Conservation (phyloP, 2,329 filamentous ascomycete genomes). For the Magnaporthiopsis poae region DNA sequence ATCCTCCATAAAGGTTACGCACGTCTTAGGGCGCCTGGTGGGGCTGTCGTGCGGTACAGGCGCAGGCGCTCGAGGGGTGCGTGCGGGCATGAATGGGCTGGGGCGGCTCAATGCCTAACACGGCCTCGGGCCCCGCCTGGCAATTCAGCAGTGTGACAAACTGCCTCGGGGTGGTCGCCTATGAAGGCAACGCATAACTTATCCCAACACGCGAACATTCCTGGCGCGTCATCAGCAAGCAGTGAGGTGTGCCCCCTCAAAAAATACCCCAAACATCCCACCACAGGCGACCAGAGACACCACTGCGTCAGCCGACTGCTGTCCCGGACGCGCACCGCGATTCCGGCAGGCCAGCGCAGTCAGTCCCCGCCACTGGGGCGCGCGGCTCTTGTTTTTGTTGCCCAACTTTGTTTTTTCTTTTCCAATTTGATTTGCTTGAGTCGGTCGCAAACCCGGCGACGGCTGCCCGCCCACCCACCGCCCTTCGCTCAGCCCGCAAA, state of each 20-base stretch:
- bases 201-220: constrained; percentile 6
- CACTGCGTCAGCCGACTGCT: too few relatives aligned
- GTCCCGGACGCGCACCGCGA: too few relatives aligned
- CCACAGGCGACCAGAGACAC: too few relatives aligned
- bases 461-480: neutral
- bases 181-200: constrained; percentile 6
- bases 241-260: too few relatives aligned
- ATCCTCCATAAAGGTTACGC: too few relatives aligned
- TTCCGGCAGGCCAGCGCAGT: neutral
- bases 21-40: too few relatives aligned
- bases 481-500: neutral
- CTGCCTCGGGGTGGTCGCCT: neutral
- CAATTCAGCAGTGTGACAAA: neutral
- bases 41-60: too few relatives aligned
- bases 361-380: neutral
- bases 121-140: constrained; percentile 7
- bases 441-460: neutral
- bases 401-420: constrained; percentile 1
- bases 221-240: constrained; percentile 10
- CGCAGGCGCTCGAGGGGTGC: too few relatives aligned
- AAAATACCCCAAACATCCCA: too few relatives aligned
- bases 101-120: neutral
- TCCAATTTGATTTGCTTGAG: constrained; percentile 6
- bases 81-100: too few relatives aligned
- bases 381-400: constrained; percentile 2